Base-by-base conservation (phyloP, 495 filamentous ascomycete genomes). In the Daldinia bambusicola region DNA sequence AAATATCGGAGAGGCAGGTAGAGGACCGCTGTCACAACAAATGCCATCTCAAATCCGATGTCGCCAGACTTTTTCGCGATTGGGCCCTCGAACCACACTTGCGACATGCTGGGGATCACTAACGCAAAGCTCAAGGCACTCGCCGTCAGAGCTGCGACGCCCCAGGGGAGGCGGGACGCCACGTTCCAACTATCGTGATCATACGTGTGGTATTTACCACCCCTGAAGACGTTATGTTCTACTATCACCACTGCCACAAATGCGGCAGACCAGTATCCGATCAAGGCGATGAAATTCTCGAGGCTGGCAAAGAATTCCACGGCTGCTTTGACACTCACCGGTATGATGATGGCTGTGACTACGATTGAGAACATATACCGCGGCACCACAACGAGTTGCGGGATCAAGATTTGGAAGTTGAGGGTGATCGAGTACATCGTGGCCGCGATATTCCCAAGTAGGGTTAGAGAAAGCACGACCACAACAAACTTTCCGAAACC, bases 41-140 rank as follows among this genome's bases (percentile, higher is more conserved):
- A 84, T 0, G 85, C 86, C 58, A 87, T 53, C 77, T 89, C 86
- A 66, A 89, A 87, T 13, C 86, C 87, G 63, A 89, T 83, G 75
- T 89, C 87, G 1, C 87, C 86, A 16, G 86, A 84, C 34, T 70
- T 82, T 79, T 79, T 63, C 7, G 86, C 86, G 61, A 88, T 84
- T 1, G 86, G 84, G 0, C 86, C 86, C 8, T 79, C 80, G 59
- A 79, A 88, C 85, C 85, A 88, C 22, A 81, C 82, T 77, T 88
- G 85, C 10, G 77, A 81, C 85, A 88, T 87, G 45, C 81, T 81
- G 8, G 84, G 85, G 9, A 88, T 77, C 7, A 87, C 83, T 34
- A 85, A n/a, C 10, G 60, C 82, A 60, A 82, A 86, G 63, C 75
- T 80, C 36, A 81, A 71, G 12, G 71, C 75, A 7, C 71, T 70